These are phyloP conservation scores for Lentinula boryana DNA, from an alignment of 768 basidiomycete genomes.

Conservation along the genomic window DNA sequence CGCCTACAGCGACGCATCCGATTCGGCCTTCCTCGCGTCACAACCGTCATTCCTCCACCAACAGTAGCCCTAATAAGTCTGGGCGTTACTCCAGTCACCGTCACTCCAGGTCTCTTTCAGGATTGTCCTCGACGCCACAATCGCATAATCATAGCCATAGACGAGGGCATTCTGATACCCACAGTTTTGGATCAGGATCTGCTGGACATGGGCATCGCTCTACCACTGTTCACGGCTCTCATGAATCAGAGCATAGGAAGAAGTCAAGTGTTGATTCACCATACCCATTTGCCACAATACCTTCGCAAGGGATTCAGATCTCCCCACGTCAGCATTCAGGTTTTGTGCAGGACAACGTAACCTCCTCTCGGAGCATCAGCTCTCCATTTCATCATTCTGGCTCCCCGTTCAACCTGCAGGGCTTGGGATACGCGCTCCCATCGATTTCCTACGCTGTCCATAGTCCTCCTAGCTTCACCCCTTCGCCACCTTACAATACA, in stretches of 20 bases:
- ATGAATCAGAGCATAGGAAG: neutral
- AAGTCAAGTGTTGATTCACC: neutral
- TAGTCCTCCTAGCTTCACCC: neutral
- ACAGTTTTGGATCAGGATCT: neutral
- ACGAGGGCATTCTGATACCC: neutral
- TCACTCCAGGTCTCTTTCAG: neutral
- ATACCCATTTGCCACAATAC: neutral
- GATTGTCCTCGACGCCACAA: neutral
- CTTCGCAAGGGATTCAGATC: neutral
- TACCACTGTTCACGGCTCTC: neutral
- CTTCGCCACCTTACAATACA: neutral
- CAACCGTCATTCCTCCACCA: neutral
- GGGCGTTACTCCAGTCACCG: neutral
- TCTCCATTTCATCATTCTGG: neutral
- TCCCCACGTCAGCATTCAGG: neutral
- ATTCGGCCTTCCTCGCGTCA: neutral
- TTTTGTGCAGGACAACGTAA: neutral
- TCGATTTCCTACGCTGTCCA: constrained; percentile 39
- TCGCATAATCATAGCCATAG: neutral
- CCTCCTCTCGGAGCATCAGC: neutral
- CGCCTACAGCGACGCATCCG: neutral
- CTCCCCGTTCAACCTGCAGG: neutral
- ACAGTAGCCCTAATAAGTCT: neutral
- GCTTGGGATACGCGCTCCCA: constrained; percentile 15
- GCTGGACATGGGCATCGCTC: neutral